Base-by-base conservation (phyloP, 1,284 basidiomycete species). In the Abortiporus biennis region DNA sequence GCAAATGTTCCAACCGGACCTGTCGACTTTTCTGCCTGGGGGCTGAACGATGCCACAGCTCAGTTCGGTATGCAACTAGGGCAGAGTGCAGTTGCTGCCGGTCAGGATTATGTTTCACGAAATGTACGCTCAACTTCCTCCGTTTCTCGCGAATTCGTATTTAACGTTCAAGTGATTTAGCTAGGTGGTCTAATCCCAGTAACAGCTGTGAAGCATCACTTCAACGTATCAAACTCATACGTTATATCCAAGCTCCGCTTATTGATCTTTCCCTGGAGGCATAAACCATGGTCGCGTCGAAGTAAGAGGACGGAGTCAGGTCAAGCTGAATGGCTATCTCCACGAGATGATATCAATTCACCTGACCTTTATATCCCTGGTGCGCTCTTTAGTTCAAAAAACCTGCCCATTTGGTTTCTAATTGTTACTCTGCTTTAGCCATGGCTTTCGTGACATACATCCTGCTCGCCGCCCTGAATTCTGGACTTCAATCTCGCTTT, bases 371-470 rank as follows among this genome's bases (percentile, higher is more conserved):
- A 99, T 64, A 98, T 99, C 49, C 95, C 96, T 3, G 72, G 92
- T 93, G 47, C 46, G 87, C 68, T 2, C 17, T 3, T 47, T n/a
- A 21, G 35, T 35, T 30, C 37, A 35, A 44, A 15, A 16, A 17
- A 3, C 6, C 12, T 38, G 12, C 29, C 16, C 21, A 38, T 29
- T 30, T 44, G 23, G 45, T n/a, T 29, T 47, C 47, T 40, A 40
- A 34, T 17, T 11, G 17, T 39, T 45, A 27, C 13, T 36, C 20
- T 41, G 15, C 16, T 38, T 24, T 52, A 94, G 91, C 84, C 15
- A 99, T 99, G 95, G 89, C 93, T 0, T 74, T 99, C 21, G 91
- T 96, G 16, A 98, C 96, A 0, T 99, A 98, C 61, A 86, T 97
- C 51, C 83, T 99, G 19, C 71, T 96, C 3, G 81, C 81, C 12